A percentile compares a stretch with the other conserved stretches of the same genome.
phyloP scores from a whole-genome alignment of 2,329 filamentous ascomycete species.

The Elsinoe necatrix region DNA sequence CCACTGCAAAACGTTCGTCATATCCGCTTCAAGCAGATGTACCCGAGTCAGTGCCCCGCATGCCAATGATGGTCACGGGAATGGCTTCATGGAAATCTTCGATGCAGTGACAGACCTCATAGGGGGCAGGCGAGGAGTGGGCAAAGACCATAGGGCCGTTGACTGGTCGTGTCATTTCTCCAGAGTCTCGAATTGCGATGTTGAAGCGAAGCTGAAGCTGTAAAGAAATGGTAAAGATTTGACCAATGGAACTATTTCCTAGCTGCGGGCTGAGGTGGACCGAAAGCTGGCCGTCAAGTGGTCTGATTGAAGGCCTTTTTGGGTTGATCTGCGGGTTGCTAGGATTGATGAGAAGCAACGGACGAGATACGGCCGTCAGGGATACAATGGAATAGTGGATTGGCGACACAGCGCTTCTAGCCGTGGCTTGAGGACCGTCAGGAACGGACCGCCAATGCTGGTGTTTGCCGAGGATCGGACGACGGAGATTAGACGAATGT shows the following conservation, averaged over 20 bases:
- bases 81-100: neutral
- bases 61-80: conserved; percentile 7
- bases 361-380: conserved; percentile 12
- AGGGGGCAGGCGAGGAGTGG: neutral
- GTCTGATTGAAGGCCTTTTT: conserved; percentile 1
- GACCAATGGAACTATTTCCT: conserved; percentile 3
- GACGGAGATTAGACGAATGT: neutral
- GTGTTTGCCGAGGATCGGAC: neutral
- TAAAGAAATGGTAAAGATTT: neutral
- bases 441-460: conserved; percentile 8
- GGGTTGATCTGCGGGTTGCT: neutral
- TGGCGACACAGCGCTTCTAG: neutral
- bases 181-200: neutral
- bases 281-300: conserved; percentile 1
- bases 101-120: neutral
- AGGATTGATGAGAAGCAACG: neutral
- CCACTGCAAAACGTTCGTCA: conserved; percentile 9
- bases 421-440: conserved; percentile 7
- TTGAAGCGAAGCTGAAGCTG: neutral
- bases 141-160: neutral
- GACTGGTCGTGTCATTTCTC: neutral
- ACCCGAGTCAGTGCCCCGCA: conserved; percentile 7
- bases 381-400: neutral
- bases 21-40: conserved; percentile 8
- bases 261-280: neutral